Base-by-base conservation (phyloP, 225 moss, liverwort and hornwort genomes). In the Physcomitrium patens region DNA sequence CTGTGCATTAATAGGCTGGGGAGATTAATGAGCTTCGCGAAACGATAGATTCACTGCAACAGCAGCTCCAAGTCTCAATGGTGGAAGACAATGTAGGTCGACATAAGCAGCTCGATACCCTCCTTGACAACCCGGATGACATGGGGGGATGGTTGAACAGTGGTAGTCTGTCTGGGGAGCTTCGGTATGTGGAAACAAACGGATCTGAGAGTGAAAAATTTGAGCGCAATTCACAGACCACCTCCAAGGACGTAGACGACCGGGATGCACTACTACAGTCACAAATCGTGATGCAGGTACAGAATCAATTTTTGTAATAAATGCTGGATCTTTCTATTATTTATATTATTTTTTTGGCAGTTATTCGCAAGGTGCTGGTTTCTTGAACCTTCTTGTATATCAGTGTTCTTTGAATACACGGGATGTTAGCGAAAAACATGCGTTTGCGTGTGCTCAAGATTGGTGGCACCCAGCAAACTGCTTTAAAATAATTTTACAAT, bases 1-100 rank as follows among this genome's bases (percentile, higher is more conserved):
- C 69, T 83, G 53, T 73, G 63, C 59, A 60, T 72, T 72, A 59
- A 52, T 81, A 96, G 96, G 89, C 89, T 78, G 84, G 77, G 61
- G 96, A 96, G 73, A 94, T 94, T 73, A 91, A 79, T 67, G 91
- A 92, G 76, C 80, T 96, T 66, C 89, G 88, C 79, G 94, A 92
- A 64, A 80, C 78, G 10, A 67, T 89, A 79, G 85, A 88, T 70
- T 85, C 86, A 26, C 84, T 96, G 52, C 91, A 94, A 69, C 90
- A 89, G 68, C 96, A 94, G 81, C 85, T 96, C 73, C 87, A 84
- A 52, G 82, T 86, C 54, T 68, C 78, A 70, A 86, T 85, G 58
- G 78, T 92, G 81, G 89, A 89, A 71, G 90, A 81, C 55, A 92
- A 78, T 53, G 70, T 85, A 15, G 89, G 89, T 75, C 81, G 82